Evolutionary conservation across 345 rosid species (phyloP).

Genomic region (Pugionium cornutum): DNA sequence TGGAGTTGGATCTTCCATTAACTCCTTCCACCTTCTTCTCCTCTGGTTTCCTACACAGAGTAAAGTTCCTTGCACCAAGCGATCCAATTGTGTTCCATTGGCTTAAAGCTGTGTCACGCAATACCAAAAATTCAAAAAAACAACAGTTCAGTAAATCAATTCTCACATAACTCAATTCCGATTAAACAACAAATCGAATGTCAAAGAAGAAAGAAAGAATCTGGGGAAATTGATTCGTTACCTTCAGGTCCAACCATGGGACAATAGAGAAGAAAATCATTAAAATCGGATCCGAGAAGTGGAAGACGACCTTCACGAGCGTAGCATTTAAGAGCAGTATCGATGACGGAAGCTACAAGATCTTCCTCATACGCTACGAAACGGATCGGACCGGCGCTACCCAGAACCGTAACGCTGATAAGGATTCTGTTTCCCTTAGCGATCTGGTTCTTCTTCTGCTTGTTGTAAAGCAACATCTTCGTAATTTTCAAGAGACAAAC

Average conservation of each 20-base stretch:
- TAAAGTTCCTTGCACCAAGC: constrained; percentile 71
- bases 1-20: constrained; percentile 38
- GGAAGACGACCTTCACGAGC: constrained; percentile 99
- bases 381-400: constrained; percentile 97
- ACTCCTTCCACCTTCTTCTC: constrained; percentile 42
- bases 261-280: constrained; percentile 77
- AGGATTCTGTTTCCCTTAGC: constrained; percentile 71
- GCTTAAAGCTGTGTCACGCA: constrained; percentile 54
- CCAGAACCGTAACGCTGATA: constrained; percentile 77
- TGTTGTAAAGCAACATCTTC: constrained; percentile 78
- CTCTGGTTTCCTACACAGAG: constrained; percentile 84
- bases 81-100: constrained; percentile 88
- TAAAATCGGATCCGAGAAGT: constrained; percentile 73
- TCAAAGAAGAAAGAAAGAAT: no score
- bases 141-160: background rate
- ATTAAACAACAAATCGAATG: background rate
- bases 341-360: constrained; percentile 73
- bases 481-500: background rate
- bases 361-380: constrained; percentile 79
- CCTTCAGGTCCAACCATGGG: constrained; percentile 66
- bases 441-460: constrained; percentile 73
- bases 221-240: constrained; percentile 2
- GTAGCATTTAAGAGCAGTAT: constrained; percentile 74
- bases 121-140: background rate
- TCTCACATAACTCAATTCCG: constrained; percentile 7